Evolutionary conservation across 805 yeast genomes (phyloP).

Genomic region (Cyberlindnera japonica): DNA sequence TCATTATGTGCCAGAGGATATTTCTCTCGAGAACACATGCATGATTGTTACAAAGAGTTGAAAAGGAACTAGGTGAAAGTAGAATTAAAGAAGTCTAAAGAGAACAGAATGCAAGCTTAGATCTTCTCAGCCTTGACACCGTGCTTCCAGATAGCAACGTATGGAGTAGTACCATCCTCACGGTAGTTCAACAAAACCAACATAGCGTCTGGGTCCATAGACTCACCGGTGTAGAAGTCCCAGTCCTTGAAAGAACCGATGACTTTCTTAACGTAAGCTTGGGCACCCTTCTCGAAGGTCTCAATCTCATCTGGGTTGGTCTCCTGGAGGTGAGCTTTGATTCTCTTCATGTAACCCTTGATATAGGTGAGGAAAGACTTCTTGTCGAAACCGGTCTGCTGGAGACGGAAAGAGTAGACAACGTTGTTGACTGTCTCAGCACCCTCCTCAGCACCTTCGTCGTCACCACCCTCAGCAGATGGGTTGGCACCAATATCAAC

Average conservation of each 20-base stretch:
- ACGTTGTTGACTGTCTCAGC: slow-evolving; percentile 94
- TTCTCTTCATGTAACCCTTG: slow-evolving; percentile 97
- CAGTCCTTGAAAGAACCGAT: slow-evolving; percentile 95
- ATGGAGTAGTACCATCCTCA: slow-evolving; percentile 99
- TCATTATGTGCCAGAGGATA: slow-evolving; percentile 51
- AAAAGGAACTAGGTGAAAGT: neutral
- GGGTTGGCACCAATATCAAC: slow-evolving; percentile 99
- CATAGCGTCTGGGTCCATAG: slow-evolving; percentile 99
- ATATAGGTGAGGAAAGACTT: slow-evolving; percentile 95
- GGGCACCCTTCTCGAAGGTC: slow-evolving; percentile 96
- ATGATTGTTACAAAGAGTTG: slow-evolving; percentile 31
- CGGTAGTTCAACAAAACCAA: slow-evolving; percentile 97
- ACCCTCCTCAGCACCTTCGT: slow-evolving; percentile 75
- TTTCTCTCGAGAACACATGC: slow-evolving; percentile 72
- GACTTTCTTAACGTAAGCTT: slow-evolving; percentile 93
- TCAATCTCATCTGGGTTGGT: slow-evolving; percentile 81
- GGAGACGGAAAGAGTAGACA: slow-evolving; percentile 97
- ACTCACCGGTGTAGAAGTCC: slow-evolving; percentile 99
- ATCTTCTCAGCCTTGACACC: slow-evolving; percentile 89
- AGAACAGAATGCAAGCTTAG: slow-evolving; percentile 41
- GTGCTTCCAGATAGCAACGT: slow-evolving; percentile 98
- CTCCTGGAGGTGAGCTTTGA: slow-evolving; percentile 91
- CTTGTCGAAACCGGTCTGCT: slow-evolving; percentile 94
- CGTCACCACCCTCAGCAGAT: slow-evolving; percentile 92
- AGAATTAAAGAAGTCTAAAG: slow-evolving; percentile 3